phyloP scores from a whole-genome alignment of 2,329 filamentous ascomycete species.

The Aspergillus sergii region DNA sequence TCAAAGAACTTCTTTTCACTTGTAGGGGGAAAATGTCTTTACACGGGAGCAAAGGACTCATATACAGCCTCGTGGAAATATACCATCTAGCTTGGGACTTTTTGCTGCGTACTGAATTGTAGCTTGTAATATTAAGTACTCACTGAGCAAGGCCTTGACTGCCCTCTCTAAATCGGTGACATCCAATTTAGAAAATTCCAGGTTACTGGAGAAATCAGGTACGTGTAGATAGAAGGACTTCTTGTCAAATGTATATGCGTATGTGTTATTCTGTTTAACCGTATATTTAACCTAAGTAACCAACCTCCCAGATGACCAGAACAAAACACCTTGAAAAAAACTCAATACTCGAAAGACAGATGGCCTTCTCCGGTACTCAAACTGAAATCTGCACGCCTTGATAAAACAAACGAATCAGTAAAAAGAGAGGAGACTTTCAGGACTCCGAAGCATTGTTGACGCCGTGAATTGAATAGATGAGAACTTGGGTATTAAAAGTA shows the following conservation, averaged over 20 bases:
- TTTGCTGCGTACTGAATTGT: too few relatives aligned
- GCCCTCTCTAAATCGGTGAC: too few relatives aligned
- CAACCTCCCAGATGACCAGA: neutral
- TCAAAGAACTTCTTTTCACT: too few relatives aligned
- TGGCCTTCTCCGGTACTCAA: neutral
- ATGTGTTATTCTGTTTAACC: neutral
- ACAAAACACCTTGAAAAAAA: too few relatives aligned
- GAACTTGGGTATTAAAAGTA: neutral
- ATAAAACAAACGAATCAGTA: neutral
- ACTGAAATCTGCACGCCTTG: neutral
- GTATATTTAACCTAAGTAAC: neutral
- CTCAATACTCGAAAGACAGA: neutral
- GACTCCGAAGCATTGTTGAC: neutral
- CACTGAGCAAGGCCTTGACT: too few relatives aligned
- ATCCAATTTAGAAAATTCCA: too few relatives aligned
- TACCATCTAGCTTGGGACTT: too few relatives aligned
- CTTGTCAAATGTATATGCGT: neutral
- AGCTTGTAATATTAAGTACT: too few relatives aligned
- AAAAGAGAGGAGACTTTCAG: neutral
- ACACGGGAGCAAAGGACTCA: too few relatives aligned
- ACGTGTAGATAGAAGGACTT: neutral
- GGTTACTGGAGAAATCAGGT: neutral
- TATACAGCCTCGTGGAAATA: too few relatives aligned
- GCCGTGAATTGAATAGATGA: neutral
- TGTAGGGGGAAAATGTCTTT: too few relatives aligned